Evolutionary conservation across 768 basidiomycete species (phyloP), one percentile per base, ranked within the genome.

Genomic region (Zangia roseola): DNA sequence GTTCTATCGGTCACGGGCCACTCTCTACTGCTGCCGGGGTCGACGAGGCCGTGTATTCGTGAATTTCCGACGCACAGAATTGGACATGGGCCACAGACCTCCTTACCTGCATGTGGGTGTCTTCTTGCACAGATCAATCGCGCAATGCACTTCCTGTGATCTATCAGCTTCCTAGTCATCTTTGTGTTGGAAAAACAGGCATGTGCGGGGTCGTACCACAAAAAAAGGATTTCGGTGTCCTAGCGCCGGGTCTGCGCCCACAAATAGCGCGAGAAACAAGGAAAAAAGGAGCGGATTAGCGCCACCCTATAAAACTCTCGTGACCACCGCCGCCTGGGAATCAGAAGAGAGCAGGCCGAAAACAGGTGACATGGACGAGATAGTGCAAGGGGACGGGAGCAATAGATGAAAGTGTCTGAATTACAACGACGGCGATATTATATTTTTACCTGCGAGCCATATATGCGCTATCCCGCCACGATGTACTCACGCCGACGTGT

Each of bases 261-360:
- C 20, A 56, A 48, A 56, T 45, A 34, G 16, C 25, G 33, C n/a
- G 4, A 21, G 4, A 31, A 17, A 20, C 1, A 21, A 6, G 14
- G 12, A 16, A 19, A 44, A 43, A 52, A 34, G 42, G 34, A 20
- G 26, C 14, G n/a, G 23, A 8, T 26, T 10, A n/a, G 40, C 17
- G 46, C 7, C 38, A 30, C 14, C 23, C 34, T 31, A 31, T 13
- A 31, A 30, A 38, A 12, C 5, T 3, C 10, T 31, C 30, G 30
- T 34, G 47, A 36, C 33, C 36, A 1, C 26, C 34, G 31, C 40
- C 14, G 26, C 21, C 31, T 40, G 44, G 43, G 58, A 41, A 50
- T 17, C 10, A 23, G 26, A 16, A 21, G 24, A 40, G 44, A 49
- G 16, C 9, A 10, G 7, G 20, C 55, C 25, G 4, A 51, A 60